These are phyloP conservation scores for Poa annua DNA, from an alignment of 176 grass and related monocot species.

Conservation along the genomic window DNA sequence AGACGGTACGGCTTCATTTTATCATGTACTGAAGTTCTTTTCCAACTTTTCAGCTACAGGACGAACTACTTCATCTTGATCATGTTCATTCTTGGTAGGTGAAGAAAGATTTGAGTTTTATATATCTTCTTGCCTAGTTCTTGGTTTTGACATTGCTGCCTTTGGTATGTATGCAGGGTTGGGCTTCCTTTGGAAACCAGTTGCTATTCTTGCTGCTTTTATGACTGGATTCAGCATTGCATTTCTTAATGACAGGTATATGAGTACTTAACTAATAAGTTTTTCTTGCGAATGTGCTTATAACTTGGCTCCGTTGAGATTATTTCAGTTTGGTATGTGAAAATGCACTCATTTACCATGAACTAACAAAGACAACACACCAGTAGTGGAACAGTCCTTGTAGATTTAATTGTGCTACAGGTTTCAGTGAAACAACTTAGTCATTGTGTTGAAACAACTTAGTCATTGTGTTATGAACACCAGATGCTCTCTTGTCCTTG, in stretches of 20 bases:
- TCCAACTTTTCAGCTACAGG: slow-evolving; percentile 71
- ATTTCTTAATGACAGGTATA: slow-evolving; percentile 94
- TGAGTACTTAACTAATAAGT: neutral
- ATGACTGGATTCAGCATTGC: slow-evolving; percentile 83
- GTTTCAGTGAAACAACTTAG: neutral
- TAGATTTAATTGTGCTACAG: slow-evolving; percentile 2
- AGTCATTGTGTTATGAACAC: slow-evolving; percentile 10
- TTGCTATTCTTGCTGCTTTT: slow-evolving; percentile 86
- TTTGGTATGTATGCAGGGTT: slow-evolving; percentile 55
- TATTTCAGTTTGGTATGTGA: neutral
- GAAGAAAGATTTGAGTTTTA: slow-evolving; percentile 40
- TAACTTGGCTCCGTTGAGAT: neutral
- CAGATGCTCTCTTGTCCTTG: neutral
- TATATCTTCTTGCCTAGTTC: slow-evolving; percentile 12
- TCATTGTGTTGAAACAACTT: neutral
- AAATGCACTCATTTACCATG: slow-evolving; percentile 8
- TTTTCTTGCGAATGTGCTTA: neutral
- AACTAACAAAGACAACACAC: slow-evolving; percentile 22
- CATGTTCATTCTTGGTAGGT: slow-evolving; percentile 74
- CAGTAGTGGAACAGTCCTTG: neutral
- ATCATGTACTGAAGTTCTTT: slow-evolving; percentile 32
- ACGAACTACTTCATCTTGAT: slow-evolving; percentile 85
- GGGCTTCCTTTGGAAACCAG: slow-evolving; percentile 83
- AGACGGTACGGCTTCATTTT: neutral
- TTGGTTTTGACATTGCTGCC: slow-evolving; percentile 37